Conservation (phyloP, 306 rosid genomes). For the Dryas drummondii region DNA sequence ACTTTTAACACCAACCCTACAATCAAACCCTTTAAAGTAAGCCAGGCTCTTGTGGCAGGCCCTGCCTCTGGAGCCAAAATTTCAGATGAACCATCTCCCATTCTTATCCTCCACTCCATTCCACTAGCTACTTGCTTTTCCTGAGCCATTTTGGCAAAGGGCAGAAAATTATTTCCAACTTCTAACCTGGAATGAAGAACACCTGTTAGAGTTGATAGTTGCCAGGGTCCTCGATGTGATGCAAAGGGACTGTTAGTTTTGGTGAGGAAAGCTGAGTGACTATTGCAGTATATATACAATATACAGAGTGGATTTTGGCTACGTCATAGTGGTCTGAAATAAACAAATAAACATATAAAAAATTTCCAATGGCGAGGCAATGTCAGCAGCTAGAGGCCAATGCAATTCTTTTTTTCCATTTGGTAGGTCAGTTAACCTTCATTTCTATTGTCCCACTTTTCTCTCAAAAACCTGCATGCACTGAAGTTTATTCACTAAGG, state of each 20-base stretch:
- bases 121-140: slow-evolving; percentile 27
- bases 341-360: neutral
- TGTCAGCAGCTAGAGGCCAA: slow-evolving; percentile 4
- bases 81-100: slow-evolving; percentile 42
- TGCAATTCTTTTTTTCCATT: neutral
- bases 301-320: slow-evolving; percentile 20
- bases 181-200: neutral
- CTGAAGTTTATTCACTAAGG: neutral
- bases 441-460: neutral
- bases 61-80: slow-evolving; percentile 27
- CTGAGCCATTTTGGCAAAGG: slow-evolving; percentile 25
- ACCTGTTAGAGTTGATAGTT: neutral
- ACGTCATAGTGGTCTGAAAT: slow-evolving; percentile 8
- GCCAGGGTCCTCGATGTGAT: neutral
- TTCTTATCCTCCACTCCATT: slow-evolving; percentile 65
- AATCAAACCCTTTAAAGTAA: slow-evolving; percentile 32
- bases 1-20: slow-evolving; percentile 39
- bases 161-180: neutral
- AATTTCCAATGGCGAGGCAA: slow-evolving; percentile 11
- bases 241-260: slow-evolving; percentile 5
- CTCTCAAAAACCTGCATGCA: neutral
- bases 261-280: slow-evolving; percentile 19
- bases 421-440: slow-evolving; percentile 17
- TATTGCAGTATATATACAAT: slow-evolving; percentile 33
- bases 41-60: slow-evolving; percentile 16